These are phyloP conservation scores for Aspergillus eucalypticola DNA, from an alignment of 2,329 filamentous ascomycete genomes.

Conservation along the genomic window DNA sequence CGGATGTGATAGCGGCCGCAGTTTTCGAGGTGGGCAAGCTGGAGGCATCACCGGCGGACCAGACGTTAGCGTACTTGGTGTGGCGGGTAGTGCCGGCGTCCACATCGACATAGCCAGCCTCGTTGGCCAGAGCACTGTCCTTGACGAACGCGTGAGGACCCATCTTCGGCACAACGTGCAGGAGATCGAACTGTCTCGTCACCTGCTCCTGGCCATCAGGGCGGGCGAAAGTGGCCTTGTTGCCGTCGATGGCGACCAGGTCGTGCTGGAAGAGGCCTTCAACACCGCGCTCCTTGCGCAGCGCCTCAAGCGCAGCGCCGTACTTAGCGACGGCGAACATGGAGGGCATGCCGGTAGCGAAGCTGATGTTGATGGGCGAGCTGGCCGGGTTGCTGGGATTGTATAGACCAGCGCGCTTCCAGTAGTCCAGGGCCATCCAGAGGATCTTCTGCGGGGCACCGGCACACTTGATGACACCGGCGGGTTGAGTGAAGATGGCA, in stretches of 20 bases:
- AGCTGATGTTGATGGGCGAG: conserved; percentile 55
- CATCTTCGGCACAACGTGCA: conserved; percentile 63
- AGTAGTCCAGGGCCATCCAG: conserved; percentile 63
- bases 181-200: conserved; percentile 53
- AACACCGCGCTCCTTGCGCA: conserved; percentile 57
- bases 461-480: conserved; percentile 61
- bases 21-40: conserved; percentile 61
- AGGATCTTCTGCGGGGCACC: conserved; percentile 64
- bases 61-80: conserved; percentile 58
- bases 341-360: conserved; percentile 56
- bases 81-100: conserved; percentile 56
- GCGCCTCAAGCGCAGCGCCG: conserved; percentile 53
- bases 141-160: conserved; percentile 57
- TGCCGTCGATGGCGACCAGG: conserved; percentile 55
- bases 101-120: conserved; percentile 60
- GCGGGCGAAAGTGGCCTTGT: conserved; percentile 54
- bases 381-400: conserved; percentile 38
- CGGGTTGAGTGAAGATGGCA: conserved; percentile 62
- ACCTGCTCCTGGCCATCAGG: conserved; percentile 49
- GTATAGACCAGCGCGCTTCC: conserved; percentile 58
- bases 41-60: conserved; percentile 62
- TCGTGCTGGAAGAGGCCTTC: conserved; percentile 62
- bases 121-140: conserved; percentile 56
- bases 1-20: conserved; percentile 54
- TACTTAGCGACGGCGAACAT: conserved; percentile 67